Evolutionary conservation across 306 rosid species (phyloP).

Genomic region (Calophaca sinica): DNA sequence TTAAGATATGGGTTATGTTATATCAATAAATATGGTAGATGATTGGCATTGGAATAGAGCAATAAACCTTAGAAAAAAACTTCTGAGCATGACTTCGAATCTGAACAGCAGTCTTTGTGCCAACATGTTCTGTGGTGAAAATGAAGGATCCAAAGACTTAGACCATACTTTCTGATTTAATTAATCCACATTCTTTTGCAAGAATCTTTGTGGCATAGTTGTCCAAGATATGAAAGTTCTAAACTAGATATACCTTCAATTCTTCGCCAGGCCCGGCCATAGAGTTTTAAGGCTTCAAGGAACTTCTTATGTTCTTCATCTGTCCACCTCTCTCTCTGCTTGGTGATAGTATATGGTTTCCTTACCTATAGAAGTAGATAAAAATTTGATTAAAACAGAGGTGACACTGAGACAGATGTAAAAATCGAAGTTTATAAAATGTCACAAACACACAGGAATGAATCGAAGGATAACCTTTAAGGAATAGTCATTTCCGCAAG

Average conservation of each 20-base stretch:
- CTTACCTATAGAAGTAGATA: conserved; percentile 57
- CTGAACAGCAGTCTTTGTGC: conserved; percentile 95
- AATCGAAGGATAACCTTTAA: conserved; percentile 61
- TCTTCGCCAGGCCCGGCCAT: conserved; percentile 85
- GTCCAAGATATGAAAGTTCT: conserved; percentile 7
- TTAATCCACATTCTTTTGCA: conserved; percentile 21
- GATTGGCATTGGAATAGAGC: conserved; percentile 54
- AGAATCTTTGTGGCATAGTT: conserved; percentile 5
- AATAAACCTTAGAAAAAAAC: conserved; percentile 87
- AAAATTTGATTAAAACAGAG: conserved; percentile 32
- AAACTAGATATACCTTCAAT: conserved; percentile 68
- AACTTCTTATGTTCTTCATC: conserved; percentile 88
- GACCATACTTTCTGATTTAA: conserved; percentile 37
- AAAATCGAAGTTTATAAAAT: conserved; percentile 19
- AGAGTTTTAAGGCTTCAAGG: conserved; percentile 80
- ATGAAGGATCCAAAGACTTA: conserved; percentile 44
- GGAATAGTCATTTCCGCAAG: conserved; percentile 60
- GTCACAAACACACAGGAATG: conserved; percentile 16
- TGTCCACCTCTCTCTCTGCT: conserved; percentile 89
- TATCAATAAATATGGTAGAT: conserved; percentile 46
- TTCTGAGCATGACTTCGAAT: conserved; percentile 98
- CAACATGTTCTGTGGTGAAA: conserved; percentile 74
- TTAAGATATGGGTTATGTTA: conserved; percentile 37
- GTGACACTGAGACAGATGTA: neutral
- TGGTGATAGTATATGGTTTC: conserved; percentile 85